A percentile compares a stretch with the other conserved stretches of the same genome.
These are phyloP conservation scores for Pisolithus microcarpus DNA, from an alignment of 768 basidiomycete species.

Conservation along the genomic window DNA sequence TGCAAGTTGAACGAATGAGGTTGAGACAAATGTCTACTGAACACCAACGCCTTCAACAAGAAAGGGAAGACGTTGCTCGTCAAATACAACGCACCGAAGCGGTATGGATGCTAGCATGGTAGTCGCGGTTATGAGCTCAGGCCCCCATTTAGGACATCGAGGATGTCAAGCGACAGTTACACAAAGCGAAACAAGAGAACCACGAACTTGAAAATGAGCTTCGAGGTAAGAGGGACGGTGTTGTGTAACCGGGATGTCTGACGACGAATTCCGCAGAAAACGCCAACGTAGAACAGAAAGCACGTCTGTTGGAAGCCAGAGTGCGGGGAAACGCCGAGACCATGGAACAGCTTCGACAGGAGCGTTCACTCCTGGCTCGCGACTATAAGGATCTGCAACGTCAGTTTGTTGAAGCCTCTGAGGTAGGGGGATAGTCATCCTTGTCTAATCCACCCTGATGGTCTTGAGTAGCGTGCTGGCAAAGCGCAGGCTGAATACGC, in stretches of 20 bases:
- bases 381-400: slow-evolving; percentile 73
- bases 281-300: slow-evolving; percentile 64
- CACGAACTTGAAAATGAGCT: slow-evolving; percentile 67
- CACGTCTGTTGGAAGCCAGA: slow-evolving; percentile 57
- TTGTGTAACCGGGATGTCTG: slow-evolving; percentile 6
- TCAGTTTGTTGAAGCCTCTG: slow-evolving; percentile 55
- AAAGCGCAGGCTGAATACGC: slow-evolving; percentile 56
- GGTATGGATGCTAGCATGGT: slow-evolving; percentile 32
- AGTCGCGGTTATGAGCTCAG: not conserved
- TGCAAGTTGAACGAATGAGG: slow-evolving; percentile 64
- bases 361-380: slow-evolving; percentile 58
- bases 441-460: not conserved
- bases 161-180: slow-evolving; percentile 62
- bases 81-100: slow-evolving; percentile 68
- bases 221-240: slow-evolving; percentile 41
- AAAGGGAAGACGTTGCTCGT: slow-evolving; percentile 54
- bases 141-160: slow-evolving; percentile 59
- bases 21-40: slow-evolving; percentile 58
- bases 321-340: slow-evolving; percentile 62
- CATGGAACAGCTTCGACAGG: slow-evolving; percentile 70
- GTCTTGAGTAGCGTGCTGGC: slow-evolving; percentile 45
- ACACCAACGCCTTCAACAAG: slow-evolving; percentile 53
- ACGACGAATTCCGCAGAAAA: slow-evolving; percentile 38
- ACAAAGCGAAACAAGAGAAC: slow-evolving; percentile 66
- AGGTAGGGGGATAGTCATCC: slow-evolving; percentile 39